phyloP scores from a whole-genome alignment of 768 basidiomycete species.

The Filobasidium wieringae region DNA sequence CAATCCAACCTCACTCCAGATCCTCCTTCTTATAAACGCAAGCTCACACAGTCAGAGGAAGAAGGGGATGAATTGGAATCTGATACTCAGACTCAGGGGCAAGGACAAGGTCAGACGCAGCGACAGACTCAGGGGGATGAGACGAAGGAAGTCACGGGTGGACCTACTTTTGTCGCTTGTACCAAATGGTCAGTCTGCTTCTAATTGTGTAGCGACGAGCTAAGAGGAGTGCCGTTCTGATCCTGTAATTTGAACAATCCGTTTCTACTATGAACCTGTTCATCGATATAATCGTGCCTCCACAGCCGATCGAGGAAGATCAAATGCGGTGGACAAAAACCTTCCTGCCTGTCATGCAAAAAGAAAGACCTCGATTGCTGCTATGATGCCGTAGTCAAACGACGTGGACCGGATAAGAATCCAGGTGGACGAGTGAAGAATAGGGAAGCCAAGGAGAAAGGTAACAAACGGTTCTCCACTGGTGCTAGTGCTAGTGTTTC shows the following conservation, averaged over 20 bases:
- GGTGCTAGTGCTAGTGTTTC: no score
- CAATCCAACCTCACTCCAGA: background rate
- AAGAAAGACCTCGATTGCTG: constrained; percentile 16
- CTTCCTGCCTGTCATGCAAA: constrained; percentile 13
- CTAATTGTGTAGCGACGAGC: background rate
- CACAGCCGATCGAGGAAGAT: constrained; percentile 17
- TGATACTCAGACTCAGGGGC: background rate
- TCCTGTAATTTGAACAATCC: background rate
- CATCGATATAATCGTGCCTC: no score
- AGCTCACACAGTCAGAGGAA: background rate
- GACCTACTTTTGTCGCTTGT: constrained; percentile 10
- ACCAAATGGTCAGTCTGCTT: constrained; percentile 5
- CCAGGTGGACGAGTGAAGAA: constrained; percentile 14
- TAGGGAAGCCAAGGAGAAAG: background rate
- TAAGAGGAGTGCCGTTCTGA: background rate
- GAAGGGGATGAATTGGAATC: background rate
- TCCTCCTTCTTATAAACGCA: no score
- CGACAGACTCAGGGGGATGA: background rate
- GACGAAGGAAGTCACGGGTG: background rate
- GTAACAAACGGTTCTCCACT: no score
- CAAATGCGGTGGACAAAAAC: constrained; percentile 15
- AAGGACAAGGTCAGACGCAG: background rate
- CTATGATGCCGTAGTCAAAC: constrained; percentile 15
- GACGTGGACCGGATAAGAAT: constrained; percentile 18
- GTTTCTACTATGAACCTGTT: background rate